Evolutionary conservation across 352 stramenopile genomes (phyloP).

Genomic region (Phytophthora chlamydospora): DNA sequence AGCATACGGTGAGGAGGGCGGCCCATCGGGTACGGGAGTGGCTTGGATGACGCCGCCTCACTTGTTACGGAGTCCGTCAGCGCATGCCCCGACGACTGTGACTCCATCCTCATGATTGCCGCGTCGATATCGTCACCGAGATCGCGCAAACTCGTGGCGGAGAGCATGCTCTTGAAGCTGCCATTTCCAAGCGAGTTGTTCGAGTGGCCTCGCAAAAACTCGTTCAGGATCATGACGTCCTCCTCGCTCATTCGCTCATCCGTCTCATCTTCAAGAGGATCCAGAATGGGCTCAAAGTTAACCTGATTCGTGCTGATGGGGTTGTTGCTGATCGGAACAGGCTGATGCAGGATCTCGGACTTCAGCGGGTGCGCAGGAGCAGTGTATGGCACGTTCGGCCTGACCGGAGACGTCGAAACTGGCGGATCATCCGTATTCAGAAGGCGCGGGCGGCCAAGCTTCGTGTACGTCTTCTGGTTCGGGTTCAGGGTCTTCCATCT

Average conservation of each 20-base stretch:
- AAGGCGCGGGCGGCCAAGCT: slow-evolving; percentile 72
- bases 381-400: slow-evolving; percentile 22
- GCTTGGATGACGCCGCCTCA: slow-evolving; percentile 30
- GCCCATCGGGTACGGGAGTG: slow-evolving; percentile 1
- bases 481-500: slow-evolving; percentile 86
- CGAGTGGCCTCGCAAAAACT: slow-evolving; percentile 60
- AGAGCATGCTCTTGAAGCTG: slow-evolving; percentile 48
- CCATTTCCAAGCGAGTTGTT: slow-evolving; percentile 47
- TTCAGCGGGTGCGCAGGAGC: slow-evolving; percentile 13
- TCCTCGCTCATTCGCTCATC: slow-evolving; percentile 65
- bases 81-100: slow-evolving; percentile 20
- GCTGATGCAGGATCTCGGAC: slow-evolving; percentile 16
- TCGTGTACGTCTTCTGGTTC: slow-evolving; percentile 77
- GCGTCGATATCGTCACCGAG: slow-evolving; percentile 44
- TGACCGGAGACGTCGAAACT: slow-evolving; percentile 39
- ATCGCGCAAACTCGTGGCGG: slow-evolving; percentile 36
- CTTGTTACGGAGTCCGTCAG: slow-evolving; percentile 16
- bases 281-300: slow-evolving; percentile 53
- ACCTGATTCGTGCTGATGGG: slow-evolving; percentile 14
- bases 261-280: slow-evolving; percentile 41
- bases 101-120: slow-evolving; percentile 40
- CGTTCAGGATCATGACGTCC: slow-evolving; percentile 68
- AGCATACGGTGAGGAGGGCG: slow-evolving; percentile 37
- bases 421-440: slow-evolving; percentile 53
- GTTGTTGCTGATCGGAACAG: slow-evolving; percentile 14